phyloP scores from a whole-genome alignment of 768 basidiomycete species.

The Naganishia kalamii region DNA sequence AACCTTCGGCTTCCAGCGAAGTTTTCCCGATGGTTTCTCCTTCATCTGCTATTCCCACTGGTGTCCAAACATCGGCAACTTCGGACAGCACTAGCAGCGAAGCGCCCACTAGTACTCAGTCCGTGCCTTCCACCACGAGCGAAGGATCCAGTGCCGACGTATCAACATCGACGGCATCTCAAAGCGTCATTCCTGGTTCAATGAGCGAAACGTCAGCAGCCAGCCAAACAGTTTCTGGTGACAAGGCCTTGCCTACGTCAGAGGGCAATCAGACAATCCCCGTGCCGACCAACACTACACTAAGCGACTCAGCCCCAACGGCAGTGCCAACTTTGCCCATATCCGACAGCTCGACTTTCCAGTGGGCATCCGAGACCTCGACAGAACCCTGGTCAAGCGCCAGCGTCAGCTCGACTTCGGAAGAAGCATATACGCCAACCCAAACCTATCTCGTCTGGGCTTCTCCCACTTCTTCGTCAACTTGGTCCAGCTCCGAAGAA shows the following conservation, averaged over 20 bases:
- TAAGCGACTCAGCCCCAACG: neutral
- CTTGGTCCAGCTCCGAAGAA: slow-evolving; percentile 20
- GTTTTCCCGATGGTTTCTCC: too few relatives aligned
- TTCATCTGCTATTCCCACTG: too few relatives aligned
- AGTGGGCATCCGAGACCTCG: slow-evolving; percentile 1
- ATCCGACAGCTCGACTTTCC: slow-evolving; percentile 2
- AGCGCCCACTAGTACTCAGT: too few relatives aligned
- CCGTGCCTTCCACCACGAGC: too few relatives aligned
- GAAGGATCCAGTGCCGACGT: neutral
- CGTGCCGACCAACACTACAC: neutral
- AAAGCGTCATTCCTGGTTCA: neutral
- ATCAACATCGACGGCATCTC: neutral
- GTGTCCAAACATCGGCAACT: too few relatives aligned
- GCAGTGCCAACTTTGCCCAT: neutral
- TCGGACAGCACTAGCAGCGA: too few relatives aligned
- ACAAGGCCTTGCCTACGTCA: neutral
- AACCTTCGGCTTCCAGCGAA: too few relatives aligned
- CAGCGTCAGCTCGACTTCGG: neutral
- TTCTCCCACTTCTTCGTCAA: neutral
- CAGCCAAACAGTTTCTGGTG: neutral
- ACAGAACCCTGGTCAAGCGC: neutral
- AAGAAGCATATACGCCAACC: slow-evolving; percentile 15
- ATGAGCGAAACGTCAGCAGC: neutral
- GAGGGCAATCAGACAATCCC: neutral
- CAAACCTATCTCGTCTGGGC: slow-evolving; percentile 16